These are phyloP conservation scores for Suillus discolor DNA, from an alignment of 768 basidiomycete species.

Conservation along the genomic window DNA sequence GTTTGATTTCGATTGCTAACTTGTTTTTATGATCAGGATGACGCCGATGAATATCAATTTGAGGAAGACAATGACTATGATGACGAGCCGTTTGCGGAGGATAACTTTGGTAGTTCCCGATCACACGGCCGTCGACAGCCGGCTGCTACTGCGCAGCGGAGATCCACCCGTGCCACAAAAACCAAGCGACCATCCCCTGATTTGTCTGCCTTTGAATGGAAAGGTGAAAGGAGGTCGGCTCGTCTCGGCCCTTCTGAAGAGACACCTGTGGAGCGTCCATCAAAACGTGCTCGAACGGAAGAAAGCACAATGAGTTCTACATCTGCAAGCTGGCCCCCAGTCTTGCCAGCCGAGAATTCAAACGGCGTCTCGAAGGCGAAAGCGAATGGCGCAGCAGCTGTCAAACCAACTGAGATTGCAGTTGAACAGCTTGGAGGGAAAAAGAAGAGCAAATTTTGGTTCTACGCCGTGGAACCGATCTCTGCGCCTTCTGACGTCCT, in stretches of 20 bases:
- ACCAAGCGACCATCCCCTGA: constrained; percentile 55
- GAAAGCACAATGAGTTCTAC: constrained; percentile 64
- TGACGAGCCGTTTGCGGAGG: constrained; percentile 52
- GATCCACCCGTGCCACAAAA: constrained; percentile 54
- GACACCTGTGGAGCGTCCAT: constrained; percentile 49
- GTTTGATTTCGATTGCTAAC: constrained; percentile 27
- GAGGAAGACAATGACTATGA: constrained; percentile 71
- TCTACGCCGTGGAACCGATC: constrained; percentile 81
- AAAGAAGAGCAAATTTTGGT: constrained; percentile 88
- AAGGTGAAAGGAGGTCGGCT: constrained; percentile 73
- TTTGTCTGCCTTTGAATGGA: constrained; percentile 61
- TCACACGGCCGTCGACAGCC: constrained; percentile 42
- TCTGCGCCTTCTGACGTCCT: constrained; percentile 31
- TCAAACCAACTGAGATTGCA: constrained; percentile 75
- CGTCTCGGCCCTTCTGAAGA: constrained; percentile 63
- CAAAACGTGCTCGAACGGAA: constrained; percentile 78
- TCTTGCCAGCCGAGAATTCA: constrained; percentile 24
- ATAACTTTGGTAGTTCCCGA: constrained; percentile 39
- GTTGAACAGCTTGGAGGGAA: constrained; percentile 76
- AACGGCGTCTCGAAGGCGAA: constrained; percentile 49
- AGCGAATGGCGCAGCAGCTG: constrained; percentile 59
- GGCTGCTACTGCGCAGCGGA: constrained; percentile 42
- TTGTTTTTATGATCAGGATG: constrained; percentile 42
- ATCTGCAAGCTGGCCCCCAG: constrained; percentile 38
- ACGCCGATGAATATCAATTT: constrained; percentile 66